Conservation (phyloP, 257 asterid species). For the Perilla frutescens region DNA sequence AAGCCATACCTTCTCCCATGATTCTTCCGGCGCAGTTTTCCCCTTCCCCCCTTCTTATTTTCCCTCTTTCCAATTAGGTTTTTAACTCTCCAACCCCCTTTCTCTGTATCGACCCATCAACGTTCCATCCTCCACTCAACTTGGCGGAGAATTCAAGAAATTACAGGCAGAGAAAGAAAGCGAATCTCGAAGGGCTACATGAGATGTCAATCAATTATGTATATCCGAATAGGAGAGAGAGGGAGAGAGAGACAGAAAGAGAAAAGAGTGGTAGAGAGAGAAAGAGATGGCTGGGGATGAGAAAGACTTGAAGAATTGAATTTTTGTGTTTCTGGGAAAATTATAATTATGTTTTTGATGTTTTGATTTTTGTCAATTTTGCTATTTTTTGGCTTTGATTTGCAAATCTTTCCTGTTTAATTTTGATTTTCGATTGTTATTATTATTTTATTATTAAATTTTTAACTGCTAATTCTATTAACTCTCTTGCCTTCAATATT, state of each 20-base stretch:
- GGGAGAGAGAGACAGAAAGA: neutral
- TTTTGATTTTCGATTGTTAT: slow-evolving; percentile 16
- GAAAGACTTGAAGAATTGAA: slow-evolving; percentile 7
- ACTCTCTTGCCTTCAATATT: slow-evolving; percentile 19
- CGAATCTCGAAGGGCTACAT: slow-evolving; percentile 34
- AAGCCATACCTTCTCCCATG: slow-evolving; percentile 49
- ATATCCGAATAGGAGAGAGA: slow-evolving; percentile 29
- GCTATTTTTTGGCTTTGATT: slow-evolving; percentile 36
- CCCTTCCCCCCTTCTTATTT: too few relatives aligned
- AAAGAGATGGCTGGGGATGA: slow-evolving; percentile 9
- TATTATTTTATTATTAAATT: neutral
- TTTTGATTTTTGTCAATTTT: slow-evolving; percentile 26
- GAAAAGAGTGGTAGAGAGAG: slow-evolving; percentile 25
- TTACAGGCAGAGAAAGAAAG: slow-evolving; percentile 36
- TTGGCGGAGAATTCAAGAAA: slow-evolving; percentile 46
- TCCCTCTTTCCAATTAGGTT: slow-evolving; percentile 17
- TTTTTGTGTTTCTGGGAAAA: slow-evolving; percentile 29
- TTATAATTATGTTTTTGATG: neutral
- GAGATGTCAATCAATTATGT: slow-evolving; percentile 31
- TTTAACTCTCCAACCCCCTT: slow-evolving; percentile 1
- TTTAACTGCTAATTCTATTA: slow-evolving; percentile 17
- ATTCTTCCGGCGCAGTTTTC: slow-evolving; percentile 2
- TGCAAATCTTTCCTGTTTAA: slow-evolving; percentile 22
- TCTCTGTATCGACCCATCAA: slow-evolving; percentile 39
- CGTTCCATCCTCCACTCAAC: slow-evolving; percentile 30